Conservation (phyloP, 2,329 filamentous ascomycete species). For the Shiraia bambusicola region DNA sequence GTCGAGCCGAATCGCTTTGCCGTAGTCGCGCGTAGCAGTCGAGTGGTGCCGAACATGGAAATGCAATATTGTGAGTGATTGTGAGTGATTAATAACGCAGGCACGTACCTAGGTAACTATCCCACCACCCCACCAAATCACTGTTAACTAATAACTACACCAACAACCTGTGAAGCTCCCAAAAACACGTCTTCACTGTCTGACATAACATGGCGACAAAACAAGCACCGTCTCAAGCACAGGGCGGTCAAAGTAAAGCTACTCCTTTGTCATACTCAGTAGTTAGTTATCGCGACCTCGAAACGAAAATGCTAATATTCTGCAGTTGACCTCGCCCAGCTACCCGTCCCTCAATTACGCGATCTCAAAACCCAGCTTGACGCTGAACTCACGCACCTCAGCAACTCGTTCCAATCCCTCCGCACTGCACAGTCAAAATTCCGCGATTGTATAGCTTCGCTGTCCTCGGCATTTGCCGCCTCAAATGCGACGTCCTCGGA, state of each 20-base stretch:
- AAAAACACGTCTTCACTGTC: not conserved
- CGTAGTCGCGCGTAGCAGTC: not conserved
- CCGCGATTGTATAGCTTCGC: conserved; percentile 80
- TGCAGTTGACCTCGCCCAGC: conserved; percentile 67
- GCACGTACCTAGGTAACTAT: conserved; percentile 1
- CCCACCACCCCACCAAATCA: conserved; percentile 24
- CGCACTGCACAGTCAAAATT: conserved; percentile 90
- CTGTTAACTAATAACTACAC: conserved; percentile 10
- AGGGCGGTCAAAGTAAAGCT: conserved; percentile 33
- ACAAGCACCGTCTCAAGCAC: conserved; percentile 27
- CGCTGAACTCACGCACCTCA: conserved; percentile 93
- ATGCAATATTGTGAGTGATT: too few relatives aligned
- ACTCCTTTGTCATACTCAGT: not conserved
- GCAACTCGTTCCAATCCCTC: conserved; percentile 83
- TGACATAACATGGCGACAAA: conserved; percentile 26
- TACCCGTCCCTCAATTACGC: conserved; percentile 81
- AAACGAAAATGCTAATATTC: conserved; percentile 7
- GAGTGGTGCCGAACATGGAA: conserved; percentile 9
- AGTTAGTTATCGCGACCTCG: too few relatives aligned
- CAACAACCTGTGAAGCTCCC: conserved; percentile 6
- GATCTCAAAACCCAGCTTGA: conserved; percentile 95
- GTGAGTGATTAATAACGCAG: not conserved
- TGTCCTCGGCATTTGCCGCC: conserved; percentile 59
- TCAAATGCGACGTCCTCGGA: conserved; percentile 11
- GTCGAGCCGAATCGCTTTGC: conserved; percentile 13